Conservation (phyloP, 148 eudicot species). For the Fagopyrum homotropicum region DNA sequence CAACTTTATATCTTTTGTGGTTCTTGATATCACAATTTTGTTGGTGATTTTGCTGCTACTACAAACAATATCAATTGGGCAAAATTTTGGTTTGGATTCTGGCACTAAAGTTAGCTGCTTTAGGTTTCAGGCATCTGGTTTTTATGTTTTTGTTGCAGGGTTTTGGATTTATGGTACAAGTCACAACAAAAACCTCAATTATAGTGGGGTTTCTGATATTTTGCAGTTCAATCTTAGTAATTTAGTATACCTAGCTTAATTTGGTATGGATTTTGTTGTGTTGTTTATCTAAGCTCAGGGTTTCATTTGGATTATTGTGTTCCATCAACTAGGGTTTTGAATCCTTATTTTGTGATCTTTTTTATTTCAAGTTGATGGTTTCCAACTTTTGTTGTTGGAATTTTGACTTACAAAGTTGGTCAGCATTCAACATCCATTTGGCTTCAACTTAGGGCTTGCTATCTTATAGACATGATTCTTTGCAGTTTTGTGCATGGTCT, state of each 20-base stretch:
- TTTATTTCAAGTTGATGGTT: not conserved
- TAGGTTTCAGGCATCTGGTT: not conserved
- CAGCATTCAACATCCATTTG: not conserved
- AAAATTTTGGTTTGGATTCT: not conserved
- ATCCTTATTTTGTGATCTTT: not conserved
- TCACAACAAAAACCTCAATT: not conserved
- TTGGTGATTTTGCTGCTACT: not conserved
- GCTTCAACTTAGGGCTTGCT: not conserved
- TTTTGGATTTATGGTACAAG: not conserved
- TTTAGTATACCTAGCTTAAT: not conserved
- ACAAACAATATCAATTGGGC: not conserved
- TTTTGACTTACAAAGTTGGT: constrained; percentile 2
- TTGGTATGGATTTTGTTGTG: not conserved
- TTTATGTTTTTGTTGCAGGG: constrained; percentile 1
- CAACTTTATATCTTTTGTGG: not conserved
- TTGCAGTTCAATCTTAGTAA: not conserved
- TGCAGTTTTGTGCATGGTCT: not conserved
- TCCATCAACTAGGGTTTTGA: not conserved
- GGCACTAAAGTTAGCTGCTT: not conserved
- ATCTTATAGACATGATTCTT: not conserved
- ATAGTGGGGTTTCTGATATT: not conserved
- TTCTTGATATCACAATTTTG: not conserved
- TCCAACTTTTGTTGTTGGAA: constrained; percentile 2
- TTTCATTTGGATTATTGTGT: not conserved
- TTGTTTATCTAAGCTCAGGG: not conserved